Evolutionary conservation across 768 basidiomycete genomes (phyloP), one percentile per base, ranked within the genome.

Genomic region (Coprinellus micaceus): DNA sequence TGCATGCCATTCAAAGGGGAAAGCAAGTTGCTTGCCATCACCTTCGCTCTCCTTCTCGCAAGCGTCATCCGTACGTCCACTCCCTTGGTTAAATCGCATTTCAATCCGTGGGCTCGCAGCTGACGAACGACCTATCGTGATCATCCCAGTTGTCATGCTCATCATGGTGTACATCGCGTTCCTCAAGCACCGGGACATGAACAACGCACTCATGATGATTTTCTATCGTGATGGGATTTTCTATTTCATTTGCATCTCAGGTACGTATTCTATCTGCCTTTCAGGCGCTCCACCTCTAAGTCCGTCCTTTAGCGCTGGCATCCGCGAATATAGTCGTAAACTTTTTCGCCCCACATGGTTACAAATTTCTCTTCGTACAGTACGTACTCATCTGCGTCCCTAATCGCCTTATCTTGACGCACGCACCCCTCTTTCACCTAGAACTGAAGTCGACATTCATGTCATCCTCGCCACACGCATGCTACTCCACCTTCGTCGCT

Each of bases 121-220:
- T 15, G 13, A 43, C 13, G 7, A 7, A 43, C n/a, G n/a, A 5
- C 19, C 40, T 33, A 6, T 13, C 33, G 7, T 33, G 7, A 6
- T 33, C n/a, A 43, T 21, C 15, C n/a, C 40, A 43, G 40, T 43
- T 19, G 40, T 43, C n/a, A 43, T 48, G 47, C 21, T 30, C 25
- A 28, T 48, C 47, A 48, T 48, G 47, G 47, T 48, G 25, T 48
- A 19, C 28, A 48, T 29, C 47, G 47, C 47, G 25, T 30, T 28
- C 26, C 47, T 17, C 19, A 48, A 48, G 28, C 24, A 48, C n/a
- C 47, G 15, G 1, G n/a, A 30, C 10, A 7, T 30, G 25, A 48
- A n/a, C 25, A 48, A n/a, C 11, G 28, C 2, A 15, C n/a, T 48
- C 17, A 28, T 30, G 47, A 30, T 19, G 6, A 11, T 48, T 15